Evolutionary conservation across 75 land plant genomes (phyloP).

Genomic region (Adiantum capillusveneris): DNA sequence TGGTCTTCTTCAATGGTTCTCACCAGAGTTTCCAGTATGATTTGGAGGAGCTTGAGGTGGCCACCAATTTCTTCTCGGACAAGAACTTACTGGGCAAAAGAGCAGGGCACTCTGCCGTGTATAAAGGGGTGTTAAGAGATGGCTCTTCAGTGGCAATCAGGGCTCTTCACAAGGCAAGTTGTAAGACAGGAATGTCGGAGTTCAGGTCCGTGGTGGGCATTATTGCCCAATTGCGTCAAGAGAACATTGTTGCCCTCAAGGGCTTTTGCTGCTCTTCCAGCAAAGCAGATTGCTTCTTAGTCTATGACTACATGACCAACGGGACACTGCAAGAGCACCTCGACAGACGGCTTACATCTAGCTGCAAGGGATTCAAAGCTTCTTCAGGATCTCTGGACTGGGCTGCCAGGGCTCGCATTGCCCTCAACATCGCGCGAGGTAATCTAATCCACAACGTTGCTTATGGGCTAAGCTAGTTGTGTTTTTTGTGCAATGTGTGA

Average conservation of each 20-base stretch:
- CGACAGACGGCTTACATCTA: conserved; percentile 11
- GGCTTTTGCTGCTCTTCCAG: conserved; percentile 82
- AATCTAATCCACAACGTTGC: no score
- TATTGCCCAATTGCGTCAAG: conserved; percentile 51
- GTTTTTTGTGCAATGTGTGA: no score
- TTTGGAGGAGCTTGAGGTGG: conserved; percentile 74
- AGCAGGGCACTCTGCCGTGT: conserved; percentile 49
- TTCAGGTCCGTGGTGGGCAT: conserved; percentile 59
- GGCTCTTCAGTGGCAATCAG: conserved; percentile 60
- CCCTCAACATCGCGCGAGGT: conserved; percentile 79
- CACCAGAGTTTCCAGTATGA: conserved; percentile 48
- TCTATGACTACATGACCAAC: conserved; percentile 63
- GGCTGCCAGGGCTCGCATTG: conserved; percentile 57
- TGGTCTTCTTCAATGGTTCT: conserved; percentile 32
- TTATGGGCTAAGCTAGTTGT: no score
- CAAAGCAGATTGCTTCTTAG: conserved; percentile 70
- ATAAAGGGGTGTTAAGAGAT: conserved; percentile 68
- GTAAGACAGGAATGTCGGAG: conserved; percentile 53
- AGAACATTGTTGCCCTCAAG: conserved; percentile 58
- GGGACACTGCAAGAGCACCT: conserved; percentile 53
- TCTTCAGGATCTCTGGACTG: conserved; percentile 59
- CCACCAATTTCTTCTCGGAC: conserved; percentile 87
- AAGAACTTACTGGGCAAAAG: conserved; percentile 57
- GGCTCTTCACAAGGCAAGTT: conserved; percentile 47
- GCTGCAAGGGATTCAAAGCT: conserved; percentile 5